Percentiles rank a stretch among this genome's conserved stretches.
These are phyloP conservation scores for Lotus japonicus DNA, from an alignment of 306 rosid species.

Conservation along the genomic window DNA sequence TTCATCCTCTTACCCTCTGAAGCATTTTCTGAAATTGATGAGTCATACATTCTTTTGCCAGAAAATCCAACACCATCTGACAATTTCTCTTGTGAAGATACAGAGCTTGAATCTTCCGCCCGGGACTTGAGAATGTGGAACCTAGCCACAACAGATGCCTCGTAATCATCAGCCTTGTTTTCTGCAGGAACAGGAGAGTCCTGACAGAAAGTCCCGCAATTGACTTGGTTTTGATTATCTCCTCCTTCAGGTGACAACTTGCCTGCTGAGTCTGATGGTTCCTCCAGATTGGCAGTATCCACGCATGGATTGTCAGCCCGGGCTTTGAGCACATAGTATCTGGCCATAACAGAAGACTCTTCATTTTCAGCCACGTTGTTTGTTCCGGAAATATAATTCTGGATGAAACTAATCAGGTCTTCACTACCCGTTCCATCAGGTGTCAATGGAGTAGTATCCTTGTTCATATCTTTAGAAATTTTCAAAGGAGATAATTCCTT, in stretches of 20 bases:
- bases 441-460: slow-evolving; percentile 21
- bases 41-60: slow-evolving; percentile 27
- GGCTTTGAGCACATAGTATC: slow-evolving; percentile 40
- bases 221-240: slow-evolving; percentile 12
- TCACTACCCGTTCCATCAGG: slow-evolving; percentile 20
- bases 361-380: slow-evolving; percentile 7
- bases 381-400: slow-evolving; percentile 22
- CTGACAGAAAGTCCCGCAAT: background rate
- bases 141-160: slow-evolving; percentile 51
- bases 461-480: slow-evolving; percentile 25
- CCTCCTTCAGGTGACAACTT: slow-evolving; percentile 11
- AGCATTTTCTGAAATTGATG: slow-evolving; percentile 18
- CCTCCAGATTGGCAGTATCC: slow-evolving; percentile 7
- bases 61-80: slow-evolving; percentile 25
- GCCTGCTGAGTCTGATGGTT: slow-evolving; percentile 27
- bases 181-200: slow-evolving; percentile 23
- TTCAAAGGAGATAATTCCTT: slow-evolving; percentile 25
- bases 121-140: slow-evolving; percentile 47
- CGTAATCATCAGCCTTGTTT: slow-evolving; percentile 16
- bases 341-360: slow-evolving; percentile 51
- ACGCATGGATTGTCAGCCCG: slow-evolving; percentile 25
- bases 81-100: slow-evolving; percentile 22
- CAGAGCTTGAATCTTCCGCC: slow-evolving; percentile 27
- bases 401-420: slow-evolving; percentile 8
- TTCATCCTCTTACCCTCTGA: slow-evolving; percentile 27